These are phyloP conservation scores for Alternaria gaisen DNA, from an alignment of 2,329 filamentous ascomycete genomes.

Conservation along the genomic window DNA sequence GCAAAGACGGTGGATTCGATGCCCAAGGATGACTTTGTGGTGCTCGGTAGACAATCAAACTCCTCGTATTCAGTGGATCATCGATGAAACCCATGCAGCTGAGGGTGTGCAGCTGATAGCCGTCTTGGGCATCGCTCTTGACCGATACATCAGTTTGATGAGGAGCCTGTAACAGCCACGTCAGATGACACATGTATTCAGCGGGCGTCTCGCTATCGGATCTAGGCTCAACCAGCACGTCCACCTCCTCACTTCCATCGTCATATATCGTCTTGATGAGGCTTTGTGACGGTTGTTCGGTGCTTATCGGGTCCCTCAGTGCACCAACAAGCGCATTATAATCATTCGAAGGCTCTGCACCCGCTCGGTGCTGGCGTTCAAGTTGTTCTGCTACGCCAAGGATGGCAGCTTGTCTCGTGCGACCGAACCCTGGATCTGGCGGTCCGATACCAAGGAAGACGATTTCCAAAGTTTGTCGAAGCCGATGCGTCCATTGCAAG, in stretches of 20 bases:
- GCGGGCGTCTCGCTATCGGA: conserved; percentile 67
- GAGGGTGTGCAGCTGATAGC: conserved; percentile 22
- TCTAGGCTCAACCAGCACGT: conserved; percentile 68
- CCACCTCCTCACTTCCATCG: conserved; percentile 15
- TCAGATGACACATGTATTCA: conserved; percentile 22
- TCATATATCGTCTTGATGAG: conserved; percentile 24
- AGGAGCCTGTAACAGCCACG: conserved; percentile 24
- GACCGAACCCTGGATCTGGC: conserved; percentile 16
- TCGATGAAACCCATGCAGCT: conserved; percentile 25
- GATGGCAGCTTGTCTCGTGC: conserved; percentile 11
- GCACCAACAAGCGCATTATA: conserved; percentile 19
- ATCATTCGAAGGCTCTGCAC: conserved; percentile 10
- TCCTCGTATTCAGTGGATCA: conserved; percentile 19
- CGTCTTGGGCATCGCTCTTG: conserved; percentile 9
- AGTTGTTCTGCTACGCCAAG: conserved; percentile 22
- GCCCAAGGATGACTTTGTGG: conserved; percentile 24
- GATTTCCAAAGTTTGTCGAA: conserved; percentile 23
- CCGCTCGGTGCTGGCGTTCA: conserved; percentile 21
- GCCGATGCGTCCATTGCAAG: conserved; percentile 14
- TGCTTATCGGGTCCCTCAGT: conserved; percentile 14
- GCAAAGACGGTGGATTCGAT: conserved; percentile 18
- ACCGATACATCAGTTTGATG: conserved; percentile 5
- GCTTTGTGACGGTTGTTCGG: neutral
- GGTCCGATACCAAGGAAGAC: conserved; percentile 19
- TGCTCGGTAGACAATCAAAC: conserved; percentile 20